phyloP scores from a whole-genome alignment of 805 yeast species.

The Candida sithepensis region DNA sequence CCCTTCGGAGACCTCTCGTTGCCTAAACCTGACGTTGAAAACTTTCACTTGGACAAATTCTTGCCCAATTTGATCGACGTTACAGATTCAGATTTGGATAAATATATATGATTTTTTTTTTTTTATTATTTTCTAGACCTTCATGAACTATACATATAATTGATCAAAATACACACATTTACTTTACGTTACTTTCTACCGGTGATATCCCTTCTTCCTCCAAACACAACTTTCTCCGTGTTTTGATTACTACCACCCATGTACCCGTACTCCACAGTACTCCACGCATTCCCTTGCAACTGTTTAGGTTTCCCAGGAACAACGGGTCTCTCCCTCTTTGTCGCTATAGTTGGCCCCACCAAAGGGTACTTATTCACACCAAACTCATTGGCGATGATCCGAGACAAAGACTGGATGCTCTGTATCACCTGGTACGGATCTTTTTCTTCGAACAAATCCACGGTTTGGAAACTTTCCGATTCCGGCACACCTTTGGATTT shows the following conservation, averaged over 20 bases:
- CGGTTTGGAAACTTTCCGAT: slow-evolving; percentile 77
- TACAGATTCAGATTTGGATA: slow-evolving; percentile 4
- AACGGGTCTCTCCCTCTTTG: slow-evolving; percentile 44
- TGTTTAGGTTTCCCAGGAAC: slow-evolving; percentile 55
- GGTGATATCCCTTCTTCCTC: slow-evolving; percentile 45
- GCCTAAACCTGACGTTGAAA: slow-evolving; percentile 10
- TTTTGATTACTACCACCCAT: slow-evolving; percentile 55
- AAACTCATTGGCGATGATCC: slow-evolving; percentile 59
- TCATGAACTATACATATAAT: too few relatives aligned
- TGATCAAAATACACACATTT: too few relatives aligned
- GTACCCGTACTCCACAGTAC: slow-evolving; percentile 56
- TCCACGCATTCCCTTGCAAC: slow-evolving; percentile 43
- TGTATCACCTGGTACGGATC: slow-evolving; percentile 81
- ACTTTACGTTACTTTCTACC: slow-evolving; percentile 9
- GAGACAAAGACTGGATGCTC: slow-evolving; percentile 67
- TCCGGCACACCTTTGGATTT: slow-evolving; percentile 67
- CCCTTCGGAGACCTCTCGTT: slow-evolving; percentile 17
- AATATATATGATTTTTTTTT: neutral
- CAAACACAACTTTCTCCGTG: slow-evolving; percentile 52
- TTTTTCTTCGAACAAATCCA: slow-evolving; percentile 65
- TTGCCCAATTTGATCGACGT: slow-evolving; percentile 21
- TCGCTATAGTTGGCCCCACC: slow-evolving; percentile 55
- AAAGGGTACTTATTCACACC: slow-evolving; percentile 40
- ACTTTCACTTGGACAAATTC: slow-evolving; percentile 25
- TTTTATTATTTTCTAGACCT: neutral